phyloP scores from a whole-genome alignment of 345 rosid species.

The Salix brachista region DNA sequence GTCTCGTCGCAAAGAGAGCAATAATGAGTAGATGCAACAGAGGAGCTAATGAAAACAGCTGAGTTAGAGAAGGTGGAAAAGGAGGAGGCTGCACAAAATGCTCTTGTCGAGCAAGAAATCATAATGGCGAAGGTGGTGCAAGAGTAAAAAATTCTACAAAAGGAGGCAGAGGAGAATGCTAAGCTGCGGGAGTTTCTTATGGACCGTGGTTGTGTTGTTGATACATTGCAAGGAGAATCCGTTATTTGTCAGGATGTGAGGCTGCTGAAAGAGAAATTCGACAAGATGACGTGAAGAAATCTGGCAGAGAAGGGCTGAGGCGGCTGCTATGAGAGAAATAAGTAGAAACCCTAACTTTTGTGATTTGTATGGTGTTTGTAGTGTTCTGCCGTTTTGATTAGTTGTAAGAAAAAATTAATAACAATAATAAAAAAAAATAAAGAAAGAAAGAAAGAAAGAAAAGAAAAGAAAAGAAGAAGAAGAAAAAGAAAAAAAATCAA shows the following conservation, averaged over 20 bases:
- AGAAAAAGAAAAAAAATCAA: no score
- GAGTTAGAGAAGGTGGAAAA: conserved; percentile 33
- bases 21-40: conserved; percentile 42
- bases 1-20: no score
- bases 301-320: no score
- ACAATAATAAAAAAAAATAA: no score
- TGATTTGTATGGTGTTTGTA: no score
- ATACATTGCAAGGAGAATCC: conserved; percentile 79
- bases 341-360: no score
- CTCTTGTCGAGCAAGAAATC: conserved; percentile 63
- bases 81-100: conserved; percentile 46
- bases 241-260: conserved; percentile 79
- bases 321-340: no score
- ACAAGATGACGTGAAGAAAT: conserved; percentile 15
- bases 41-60: conserved; percentile 48
- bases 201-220: conserved; percentile 72
- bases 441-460: no score
- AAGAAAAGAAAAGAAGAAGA: no score
- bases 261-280: conserved; percentile 69
- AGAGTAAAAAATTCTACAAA: conserved; percentile 65
- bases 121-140: conserved; percentile 68
- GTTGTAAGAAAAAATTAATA: no score
- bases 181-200: conserved; percentile 77
- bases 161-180: conserved; percentile 70
- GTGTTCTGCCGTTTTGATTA: no score